Base-by-base conservation (phyloP, 192 early-diverging fungal genomes). In the Haplosporangium gracile region DNA sequence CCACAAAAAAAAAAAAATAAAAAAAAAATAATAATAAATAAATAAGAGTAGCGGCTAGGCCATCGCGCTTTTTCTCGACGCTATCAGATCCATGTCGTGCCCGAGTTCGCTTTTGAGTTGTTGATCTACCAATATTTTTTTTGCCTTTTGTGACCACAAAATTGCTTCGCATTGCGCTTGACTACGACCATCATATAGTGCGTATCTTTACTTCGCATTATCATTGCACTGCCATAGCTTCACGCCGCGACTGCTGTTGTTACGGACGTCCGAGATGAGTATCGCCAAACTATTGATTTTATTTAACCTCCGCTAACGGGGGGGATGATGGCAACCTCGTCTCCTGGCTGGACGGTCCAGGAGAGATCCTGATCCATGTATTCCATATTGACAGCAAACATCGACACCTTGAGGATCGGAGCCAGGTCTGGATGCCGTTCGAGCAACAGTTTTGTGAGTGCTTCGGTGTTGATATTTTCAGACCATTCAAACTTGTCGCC, bases 321-420 rank as follows among this genome's bases (percentile, higher is more conserved):
- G 39, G 94, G 93, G 34, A 94, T 94, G 38, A 94, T 76, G 29
- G 93, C 93, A 40, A 93, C 81, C 74, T 94, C 94, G 42, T 93
- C 92, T n/a, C 89, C 88, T 7, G 78, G 86, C 73, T 91, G 89
- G 13, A 94, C 85, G 1, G 83, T 88, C 38, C 74, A 84, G 2
- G 72, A 29, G 32, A 85, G 75, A n/a, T 90, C 83, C 36, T 89
- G 81, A 15, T 93, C 90, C 68, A 93, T 88, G 75, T 94, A 94
- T 51, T 93, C 90, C 91, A 92, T 91, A 75, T 94, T 94, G 16
- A 94, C 80, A 8, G 94, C 92, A 82, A 89, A 91, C 75, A 94
- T 88, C 34, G 88, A 89, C 3, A 79, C 75, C 20, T 91, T 88
- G 32, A 93, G 77, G 13, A 93, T 47, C 5, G 70, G 74, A 34